Percentiles rank a stretch among this genome's conserved stretches.
Evolutionary conservation across 192 early-diverging fungal species (phyloP).

Genomic region (Gaertneriomyces semiglobifer): DNA sequence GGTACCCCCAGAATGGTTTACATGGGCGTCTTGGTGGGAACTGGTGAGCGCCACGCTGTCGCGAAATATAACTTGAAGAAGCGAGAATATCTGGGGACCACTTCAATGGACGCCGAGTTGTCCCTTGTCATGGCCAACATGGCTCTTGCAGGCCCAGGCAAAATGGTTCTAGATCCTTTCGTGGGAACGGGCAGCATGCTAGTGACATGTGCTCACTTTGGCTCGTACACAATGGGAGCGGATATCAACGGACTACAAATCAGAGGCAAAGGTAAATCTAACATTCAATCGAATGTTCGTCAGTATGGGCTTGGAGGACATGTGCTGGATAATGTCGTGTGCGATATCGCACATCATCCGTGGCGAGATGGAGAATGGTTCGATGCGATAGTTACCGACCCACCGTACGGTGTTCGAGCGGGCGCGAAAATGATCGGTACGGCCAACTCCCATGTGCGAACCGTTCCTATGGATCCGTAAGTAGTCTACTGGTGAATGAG

Average conservation of each 20-base stretch:
- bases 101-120: conserved; percentile 97
- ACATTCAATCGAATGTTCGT: conserved; percentile 63
- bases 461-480: neutral
- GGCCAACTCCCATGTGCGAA: neutral
- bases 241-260: conserved; percentile 99
- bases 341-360: conserved; percentile 81
- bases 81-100: conserved; percentile 89
- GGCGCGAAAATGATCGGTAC: conserved; percentile 87
- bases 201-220: conserved; percentile 91
- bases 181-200: conserved; percentile 93
- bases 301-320: conserved; percentile 75
- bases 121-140: conserved; percentile 96
- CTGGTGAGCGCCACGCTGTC: conserved; percentile 68
- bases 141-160: conserved; percentile 72
- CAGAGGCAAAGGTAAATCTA: conserved; percentile 68
- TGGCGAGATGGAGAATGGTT: conserved; percentile 48
- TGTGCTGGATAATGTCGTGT: conserved; percentile 79
- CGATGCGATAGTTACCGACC: conserved; percentile 30
- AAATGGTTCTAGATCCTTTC: conserved; percentile 92
- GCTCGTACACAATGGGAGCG: conserved; percentile 83
- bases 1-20: conserved; percentile 47
- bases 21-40: conserved; percentile 71
- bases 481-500: neutral
- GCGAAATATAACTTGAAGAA: conserved; percentile 93
- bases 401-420: conserved; percentile 95